Evolutionary conservation across 148 eudicot genomes (phyloP), one percentile per base, ranked within the genome.

Genomic region (Drosera capensis): DNA sequence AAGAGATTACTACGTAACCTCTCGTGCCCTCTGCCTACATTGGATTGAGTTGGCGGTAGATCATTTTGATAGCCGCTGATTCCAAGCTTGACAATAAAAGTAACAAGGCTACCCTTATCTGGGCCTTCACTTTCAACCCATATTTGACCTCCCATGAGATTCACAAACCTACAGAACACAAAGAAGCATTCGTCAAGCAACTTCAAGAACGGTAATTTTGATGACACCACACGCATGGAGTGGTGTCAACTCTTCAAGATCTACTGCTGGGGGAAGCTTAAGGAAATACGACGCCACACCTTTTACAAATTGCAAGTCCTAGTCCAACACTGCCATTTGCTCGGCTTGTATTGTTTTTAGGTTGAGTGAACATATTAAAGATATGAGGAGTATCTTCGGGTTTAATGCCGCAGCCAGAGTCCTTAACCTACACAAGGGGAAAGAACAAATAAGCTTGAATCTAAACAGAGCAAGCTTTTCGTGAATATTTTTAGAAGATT

Each of bases 301-400:
- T 44, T 70, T 62, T 82, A 57, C 88, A 87, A 54, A 87, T 82
- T 48, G 96, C 83, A 42, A 87, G 83, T 18, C 97, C 97, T 44
- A 88, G 92, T 43, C 97, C 94, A 42, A 77, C 58, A 37, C 80
- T 70, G 40, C 45, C 24, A 52, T 44, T 62, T 36, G 57, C 72
- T 36, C 72, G 66, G 45, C 31, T 62, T 7, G 65, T 51, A 39
- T 47, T 66, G 59, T 43, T 59, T 40, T 54, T 78, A 35, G 68
- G 43, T 46, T 70, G 77, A 15, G 68, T 52, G 55, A 83, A 83
- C 60, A 77, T 88, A 42, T 75, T 78, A 57, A 88, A 88, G 38
- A 84, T 55, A 12, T 37, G 51, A 0, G 86, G 78, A 44, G 83
- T 63, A 9, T 88, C 97, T 62, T 75, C 82, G 8, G 83, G 71